Evolutionary conservation across 2,329 filamentous ascomycete species (phyloP).

Genomic region (Xylogone sp.): DNA sequence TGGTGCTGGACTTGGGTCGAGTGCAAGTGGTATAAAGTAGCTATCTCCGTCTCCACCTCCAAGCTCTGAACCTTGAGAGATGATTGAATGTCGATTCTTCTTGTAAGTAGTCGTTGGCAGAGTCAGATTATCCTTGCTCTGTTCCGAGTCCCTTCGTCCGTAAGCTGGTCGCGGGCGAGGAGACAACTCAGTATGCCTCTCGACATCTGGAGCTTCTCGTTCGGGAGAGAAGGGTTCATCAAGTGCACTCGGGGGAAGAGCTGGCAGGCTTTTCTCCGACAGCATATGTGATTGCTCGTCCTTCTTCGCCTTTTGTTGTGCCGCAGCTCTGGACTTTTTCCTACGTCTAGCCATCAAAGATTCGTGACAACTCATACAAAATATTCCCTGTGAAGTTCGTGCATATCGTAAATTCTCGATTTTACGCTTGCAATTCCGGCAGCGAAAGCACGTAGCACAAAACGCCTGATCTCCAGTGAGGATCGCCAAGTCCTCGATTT

Average conservation of each 20-base stretch:
- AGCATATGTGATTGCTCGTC: conserved; percentile 65
- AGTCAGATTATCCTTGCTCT: conserved; percentile 57
- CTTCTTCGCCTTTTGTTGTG: conserved; percentile 56
- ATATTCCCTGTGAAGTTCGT: conserved; percentile 95
- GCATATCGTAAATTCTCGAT: conserved; percentile 98
- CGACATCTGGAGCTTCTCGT: conserved; percentile 53
- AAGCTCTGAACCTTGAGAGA: conserved; percentile 45
- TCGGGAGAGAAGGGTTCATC: conserved; percentile 56
- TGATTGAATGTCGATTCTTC: conserved; percentile 72
- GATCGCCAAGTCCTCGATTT: conserved; percentile 97
- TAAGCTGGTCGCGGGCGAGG: conserved; percentile 54
- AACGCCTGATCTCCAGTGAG: conserved; percentile 97
- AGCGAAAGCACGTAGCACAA: conserved; percentile 94
- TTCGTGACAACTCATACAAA: conserved; percentile 99
- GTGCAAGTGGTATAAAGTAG: conserved; percentile 72
- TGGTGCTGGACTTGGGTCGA: conserved; percentile 63
- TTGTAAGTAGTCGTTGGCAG: conserved; percentile 75
- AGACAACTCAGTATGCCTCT: conserved; percentile 67
- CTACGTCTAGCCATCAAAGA: conserved; percentile 88
- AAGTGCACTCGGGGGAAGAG: conserved; percentile 74
- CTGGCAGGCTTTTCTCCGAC: conserved; percentile 88
- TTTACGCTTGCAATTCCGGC: conserved; percentile 96
- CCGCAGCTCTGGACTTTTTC: conserved; percentile 75
- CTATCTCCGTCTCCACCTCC: conserved; percentile 42
- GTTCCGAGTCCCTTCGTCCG: conserved; percentile 44